These are phyloP conservation scores for Luffa aegyptiaca DNA, from an alignment of 306 rosid genomes.

Conservation along the genomic window DNA sequence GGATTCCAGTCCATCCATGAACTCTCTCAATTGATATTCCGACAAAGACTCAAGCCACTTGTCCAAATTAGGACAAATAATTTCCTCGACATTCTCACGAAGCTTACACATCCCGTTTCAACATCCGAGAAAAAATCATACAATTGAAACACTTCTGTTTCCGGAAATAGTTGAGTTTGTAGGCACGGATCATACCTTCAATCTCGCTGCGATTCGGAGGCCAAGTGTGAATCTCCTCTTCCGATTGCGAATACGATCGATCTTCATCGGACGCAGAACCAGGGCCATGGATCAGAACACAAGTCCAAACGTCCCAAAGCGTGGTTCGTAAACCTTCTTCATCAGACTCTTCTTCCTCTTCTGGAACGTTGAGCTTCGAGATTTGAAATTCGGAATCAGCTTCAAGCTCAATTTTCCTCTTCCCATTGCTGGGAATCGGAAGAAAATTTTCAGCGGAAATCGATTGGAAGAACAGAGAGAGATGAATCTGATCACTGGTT, in stretches of 20 bases:
- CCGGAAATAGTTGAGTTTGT: neutral
- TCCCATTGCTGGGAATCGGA: neutral
- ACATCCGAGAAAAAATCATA: neutral
- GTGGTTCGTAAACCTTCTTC: neutral
- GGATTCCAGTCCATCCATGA: neutral
- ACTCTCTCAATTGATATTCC: neutral
- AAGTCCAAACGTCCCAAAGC: neutral
- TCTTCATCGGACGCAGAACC: neutral
- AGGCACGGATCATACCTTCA: neutral
- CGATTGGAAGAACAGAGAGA: no score
- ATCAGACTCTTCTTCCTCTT: constrained; percentile 1
- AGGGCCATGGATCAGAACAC: neutral
- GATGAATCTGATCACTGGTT: no score
- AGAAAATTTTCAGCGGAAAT: no score
- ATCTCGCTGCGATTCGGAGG: neutral
- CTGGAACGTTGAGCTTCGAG: neutral
- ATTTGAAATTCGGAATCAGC: neutral
- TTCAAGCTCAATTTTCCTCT: neutral
- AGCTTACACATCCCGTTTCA: neutral
- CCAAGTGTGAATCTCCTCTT: neutral
- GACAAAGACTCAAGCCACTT: neutral
- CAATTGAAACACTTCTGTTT: neutral
- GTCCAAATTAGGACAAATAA: neutral
- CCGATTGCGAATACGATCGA: neutral
- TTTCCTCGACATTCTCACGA: neutral